These are phyloP conservation scores for Pyrenophora seminiperda DNA, from an alignment of 2,329 filamentous ascomycete species.

Conservation along the genomic window DNA sequence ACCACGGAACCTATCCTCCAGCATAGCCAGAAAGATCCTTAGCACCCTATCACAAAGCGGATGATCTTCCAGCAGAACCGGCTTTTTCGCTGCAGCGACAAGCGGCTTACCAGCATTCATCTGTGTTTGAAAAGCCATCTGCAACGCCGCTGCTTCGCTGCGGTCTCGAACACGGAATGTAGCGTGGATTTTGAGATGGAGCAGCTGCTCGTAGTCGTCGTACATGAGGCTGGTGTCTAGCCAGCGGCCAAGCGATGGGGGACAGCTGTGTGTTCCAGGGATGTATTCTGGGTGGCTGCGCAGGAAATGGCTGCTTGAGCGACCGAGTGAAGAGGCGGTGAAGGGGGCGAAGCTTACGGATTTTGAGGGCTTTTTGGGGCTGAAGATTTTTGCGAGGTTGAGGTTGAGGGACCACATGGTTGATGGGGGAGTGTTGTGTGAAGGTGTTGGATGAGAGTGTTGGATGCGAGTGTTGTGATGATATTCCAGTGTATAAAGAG, in stretches of 20 bases:
- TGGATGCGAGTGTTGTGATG: no score
- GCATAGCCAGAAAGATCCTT: background rate
- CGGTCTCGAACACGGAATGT: background rate
- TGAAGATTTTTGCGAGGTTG: no score
- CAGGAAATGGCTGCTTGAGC: background rate
- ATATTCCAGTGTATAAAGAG: no score
- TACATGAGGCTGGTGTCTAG: background rate
- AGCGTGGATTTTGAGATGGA: background rate
- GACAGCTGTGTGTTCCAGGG: background rate
- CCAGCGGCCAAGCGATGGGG: background rate
- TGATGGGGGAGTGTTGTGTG: no score
- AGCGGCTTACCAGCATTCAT: background rate
- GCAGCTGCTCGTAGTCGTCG: background rate
- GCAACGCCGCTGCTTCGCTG: background rate
- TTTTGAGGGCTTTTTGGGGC: constrained; percentile 6
- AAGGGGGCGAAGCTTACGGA: background rate
- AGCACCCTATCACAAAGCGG: background rate
- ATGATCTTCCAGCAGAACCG: background rate
- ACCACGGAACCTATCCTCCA: no score
- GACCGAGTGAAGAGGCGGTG: background rate
- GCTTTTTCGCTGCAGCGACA: background rate
- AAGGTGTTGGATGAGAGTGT: no score
- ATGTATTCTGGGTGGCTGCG: background rate
- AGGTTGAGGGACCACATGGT: no score
- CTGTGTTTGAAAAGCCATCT: background rate